Percentiles rank a stretch among this genome's conserved stretches.
Conservation (phyloP, 805 yeast species). For the Candida incommunis region DNA sequence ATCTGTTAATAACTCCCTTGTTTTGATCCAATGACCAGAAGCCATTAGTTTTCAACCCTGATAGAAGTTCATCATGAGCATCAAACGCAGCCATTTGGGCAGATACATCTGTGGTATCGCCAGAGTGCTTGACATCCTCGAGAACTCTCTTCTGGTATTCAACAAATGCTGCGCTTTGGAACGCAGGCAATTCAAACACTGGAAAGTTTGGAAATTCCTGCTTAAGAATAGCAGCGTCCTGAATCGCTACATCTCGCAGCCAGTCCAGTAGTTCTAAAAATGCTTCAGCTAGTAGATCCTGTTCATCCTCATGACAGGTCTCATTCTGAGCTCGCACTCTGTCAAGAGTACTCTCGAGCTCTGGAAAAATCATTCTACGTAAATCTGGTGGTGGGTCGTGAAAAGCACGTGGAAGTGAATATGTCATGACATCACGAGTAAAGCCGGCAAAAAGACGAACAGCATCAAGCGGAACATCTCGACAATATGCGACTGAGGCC, state of each 20-base stretch:
- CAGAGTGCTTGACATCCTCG: background rate
- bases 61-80: background rate
- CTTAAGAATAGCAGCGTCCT: conserved; percentile 5
- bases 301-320: background rate
- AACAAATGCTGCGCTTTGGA: background rate
- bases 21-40: background rate
- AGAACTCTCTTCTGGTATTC: conserved; percentile 1
- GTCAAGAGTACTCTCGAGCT: background rate
- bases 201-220: conserved; percentile 1
- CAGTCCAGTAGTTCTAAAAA: conserved; percentile 2
- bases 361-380: background rate
- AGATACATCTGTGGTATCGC: background rate
- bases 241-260: conserved; percentile 1
- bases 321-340: background rate
- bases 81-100: conserved; percentile 1
- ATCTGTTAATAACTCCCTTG: background rate
- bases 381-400: conserved; percentile 1
- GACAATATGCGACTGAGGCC: background rate
- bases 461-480: conserved; percentile 1
- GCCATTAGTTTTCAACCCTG: background rate
- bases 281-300: background rate
- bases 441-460: background rate
- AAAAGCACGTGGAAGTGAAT: background rate
- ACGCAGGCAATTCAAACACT: background rate
- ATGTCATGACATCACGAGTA: conserved; percentile 1